Evolutionary conservation across 768 basidiomycete species (phyloP).

Genomic region (Rhodotorula paludigena): DNA sequence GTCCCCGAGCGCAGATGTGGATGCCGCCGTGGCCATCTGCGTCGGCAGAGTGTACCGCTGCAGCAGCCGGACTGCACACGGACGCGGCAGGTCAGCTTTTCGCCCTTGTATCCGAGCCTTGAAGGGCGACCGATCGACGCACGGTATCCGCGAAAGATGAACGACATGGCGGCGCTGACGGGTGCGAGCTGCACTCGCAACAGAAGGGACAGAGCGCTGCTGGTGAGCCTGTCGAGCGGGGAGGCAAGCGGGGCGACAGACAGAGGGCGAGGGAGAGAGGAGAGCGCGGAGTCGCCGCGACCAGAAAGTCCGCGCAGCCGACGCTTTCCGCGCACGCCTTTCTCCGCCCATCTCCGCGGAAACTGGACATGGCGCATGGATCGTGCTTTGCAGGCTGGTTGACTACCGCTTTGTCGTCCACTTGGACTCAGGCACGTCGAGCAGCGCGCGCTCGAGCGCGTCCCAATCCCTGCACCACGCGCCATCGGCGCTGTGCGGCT

Average conservation of each 20-base stretch:
- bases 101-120: neutral
- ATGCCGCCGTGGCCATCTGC: constrained; percentile 39
- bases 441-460: constrained; percentile 28
- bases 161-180: constrained; percentile 6
- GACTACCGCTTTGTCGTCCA: constrained; percentile 7
- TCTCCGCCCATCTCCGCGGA: too few species aligned
- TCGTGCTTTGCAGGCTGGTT: too few species aligned
- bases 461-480: constrained; percentile 35
- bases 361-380: too few species aligned
- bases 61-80: constrained; percentile 12
- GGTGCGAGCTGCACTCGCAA: too few species aligned
- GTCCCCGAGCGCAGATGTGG: constrained; percentile 13
- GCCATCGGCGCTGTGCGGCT: constrained; percentile 1
- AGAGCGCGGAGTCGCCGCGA: neutral
- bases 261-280: neutral
- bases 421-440: constrained; percentile 15
- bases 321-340: too few species aligned
- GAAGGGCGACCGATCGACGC: neutral
- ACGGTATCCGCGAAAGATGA: constrained; percentile 27
- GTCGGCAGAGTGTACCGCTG: constrained; percentile 39
- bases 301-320: neutral
- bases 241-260: neutral
- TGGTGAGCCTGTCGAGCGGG: constrained; percentile 1
- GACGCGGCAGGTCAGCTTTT: neutral
- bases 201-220: neutral